Conservation (phyloP, 805 yeast genomes). For the Hanseniaspora valbyensis region DNA sequence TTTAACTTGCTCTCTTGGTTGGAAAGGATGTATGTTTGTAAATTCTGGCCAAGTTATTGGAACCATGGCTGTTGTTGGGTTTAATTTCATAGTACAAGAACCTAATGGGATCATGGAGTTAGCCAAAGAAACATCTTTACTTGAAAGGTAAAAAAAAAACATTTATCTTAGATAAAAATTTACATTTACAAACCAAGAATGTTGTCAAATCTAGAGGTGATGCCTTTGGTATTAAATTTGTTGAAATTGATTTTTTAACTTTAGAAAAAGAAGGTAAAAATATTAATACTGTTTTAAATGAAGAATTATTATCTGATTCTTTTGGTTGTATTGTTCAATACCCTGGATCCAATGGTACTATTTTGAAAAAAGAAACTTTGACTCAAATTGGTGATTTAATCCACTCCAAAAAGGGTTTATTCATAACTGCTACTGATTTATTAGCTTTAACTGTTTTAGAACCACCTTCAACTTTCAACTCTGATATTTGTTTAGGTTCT, state of each 20-base stretch:
- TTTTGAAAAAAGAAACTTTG: conserved; percentile 41
- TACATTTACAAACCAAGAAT: conserved; percentile 77
- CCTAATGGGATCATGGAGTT: conserved; percentile 97
- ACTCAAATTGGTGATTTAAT: conserved; percentile 48
- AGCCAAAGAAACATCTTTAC: conserved; percentile 83
- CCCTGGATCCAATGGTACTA: conserved; percentile 76
- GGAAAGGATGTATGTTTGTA: conserved; percentile 82
- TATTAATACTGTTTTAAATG: conserved; percentile 19
- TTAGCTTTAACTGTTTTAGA: conserved; percentile 75
- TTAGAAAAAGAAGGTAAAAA: conserved; percentile 22
- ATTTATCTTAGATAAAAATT: conserved; percentile 61
- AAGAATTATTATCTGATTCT: conserved; percentile 33
- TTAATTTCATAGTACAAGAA: conserved; percentile 95
- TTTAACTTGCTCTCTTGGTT: conserved; percentile 73
- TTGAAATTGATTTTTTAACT: conserved; percentile 41
- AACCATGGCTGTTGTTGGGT: conserved; percentile 89
- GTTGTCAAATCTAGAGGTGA: conserved; percentile 56
- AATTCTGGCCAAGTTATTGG: conserved; percentile 94
- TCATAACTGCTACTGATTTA: conserved; percentile 83
- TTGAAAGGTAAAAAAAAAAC: conserved; percentile 63
- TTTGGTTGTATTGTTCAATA: conserved; percentile 86
- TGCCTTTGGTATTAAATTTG: conserved; percentile 58
- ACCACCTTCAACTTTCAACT: conserved; percentile 77
- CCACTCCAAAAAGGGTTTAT: conserved; percentile 61
- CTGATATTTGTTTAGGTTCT: conserved; percentile 86